Percentiles rank a stretch among this genome's conserved stretches.
phyloP scores from a whole-genome alignment of 768 basidiomycete genomes.

The Collybia sordida region DNA sequence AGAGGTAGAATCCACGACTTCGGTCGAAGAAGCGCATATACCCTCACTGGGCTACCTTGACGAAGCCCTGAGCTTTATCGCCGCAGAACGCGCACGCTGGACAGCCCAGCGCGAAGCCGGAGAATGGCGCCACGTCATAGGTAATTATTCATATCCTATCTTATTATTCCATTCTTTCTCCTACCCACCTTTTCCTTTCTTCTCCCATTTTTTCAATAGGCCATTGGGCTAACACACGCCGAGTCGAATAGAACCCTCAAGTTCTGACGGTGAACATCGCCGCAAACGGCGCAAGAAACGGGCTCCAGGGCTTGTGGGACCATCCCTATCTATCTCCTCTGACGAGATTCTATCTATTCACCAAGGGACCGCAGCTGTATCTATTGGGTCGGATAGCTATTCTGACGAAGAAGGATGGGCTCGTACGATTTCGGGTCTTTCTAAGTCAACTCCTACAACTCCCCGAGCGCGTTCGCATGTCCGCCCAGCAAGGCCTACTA shows the following conservation, averaged over 20 bases:
- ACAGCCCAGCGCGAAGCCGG: conserved; percentile 39
- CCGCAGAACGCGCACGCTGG: conserved; percentile 63
- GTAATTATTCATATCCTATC: conserved; percentile 20
- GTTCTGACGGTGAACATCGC: conserved; percentile 4
- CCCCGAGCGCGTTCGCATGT: neutral
- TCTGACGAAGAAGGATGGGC: neutral
- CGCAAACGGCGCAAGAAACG: conserved; percentile 35
- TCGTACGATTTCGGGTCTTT: neutral
- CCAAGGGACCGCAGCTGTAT: too few species aligned
- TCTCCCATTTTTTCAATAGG: neutral
- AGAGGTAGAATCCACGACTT: neutral
- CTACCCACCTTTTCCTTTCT: conserved; percentile 1
- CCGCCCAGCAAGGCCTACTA: too few species aligned
- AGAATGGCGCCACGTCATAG: conserved; percentile 39
- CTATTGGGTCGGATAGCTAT: too few species aligned
- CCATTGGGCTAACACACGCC: conserved; percentile 8
- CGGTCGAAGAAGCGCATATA: conserved; percentile 31
- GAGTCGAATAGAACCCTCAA: conserved; percentile 25
- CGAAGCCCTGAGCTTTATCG: conserved; percentile 73
- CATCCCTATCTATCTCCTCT: neutral
- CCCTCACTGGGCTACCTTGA: conserved; percentile 76
- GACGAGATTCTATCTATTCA: neutral
- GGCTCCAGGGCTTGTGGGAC: neutral
- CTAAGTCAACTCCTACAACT: neutral
- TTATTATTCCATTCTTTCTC: neutral